phyloP scores from a whole-genome alignment of 805 yeast species.

The Metschnikowia gelsemii region DNA sequence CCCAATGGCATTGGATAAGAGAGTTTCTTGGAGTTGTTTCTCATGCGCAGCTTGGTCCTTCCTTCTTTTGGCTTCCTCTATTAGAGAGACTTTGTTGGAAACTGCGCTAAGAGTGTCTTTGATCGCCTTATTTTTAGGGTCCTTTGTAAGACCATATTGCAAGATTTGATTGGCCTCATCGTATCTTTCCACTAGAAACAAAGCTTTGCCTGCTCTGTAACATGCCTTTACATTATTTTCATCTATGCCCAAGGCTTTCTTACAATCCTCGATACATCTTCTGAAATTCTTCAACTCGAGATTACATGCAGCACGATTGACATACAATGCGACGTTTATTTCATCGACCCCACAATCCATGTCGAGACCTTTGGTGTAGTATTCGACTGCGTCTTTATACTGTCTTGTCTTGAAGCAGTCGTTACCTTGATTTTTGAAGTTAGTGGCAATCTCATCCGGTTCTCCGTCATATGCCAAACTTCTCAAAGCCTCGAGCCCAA shows the following conservation, averaged over 20 bases:
- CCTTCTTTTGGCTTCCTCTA: slow-evolving; percentile 30
- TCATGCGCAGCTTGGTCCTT: slow-evolving; percentile 41
- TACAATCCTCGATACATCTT: slow-evolving; percentile 82
- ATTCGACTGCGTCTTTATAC: slow-evolving; percentile 73
- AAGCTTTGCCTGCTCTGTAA: slow-evolving; percentile 82
- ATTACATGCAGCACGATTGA: slow-evolving; percentile 91
- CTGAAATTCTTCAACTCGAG: slow-evolving; percentile 83
- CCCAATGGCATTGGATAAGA: slow-evolving; percentile 57
- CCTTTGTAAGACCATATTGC: slow-evolving; percentile 63
- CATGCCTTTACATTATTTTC: slow-evolving; percentile 79
- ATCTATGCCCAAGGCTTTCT: slow-evolving; percentile 61
- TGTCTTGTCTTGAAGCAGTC: slow-evolving; percentile 73
- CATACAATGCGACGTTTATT: slow-evolving; percentile 60
- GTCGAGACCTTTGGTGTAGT: slow-evolving; percentile 77
- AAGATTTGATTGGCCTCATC: slow-evolving; percentile 73
- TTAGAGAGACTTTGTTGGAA: slow-evolving; percentile 30
- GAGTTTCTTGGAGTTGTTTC: slow-evolving; percentile 40
- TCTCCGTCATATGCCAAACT: slow-evolving; percentile 95
- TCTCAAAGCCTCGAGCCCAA: slow-evolving; percentile 79
- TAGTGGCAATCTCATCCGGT: slow-evolving; percentile 85
- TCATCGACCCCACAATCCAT: slow-evolving; percentile 57
- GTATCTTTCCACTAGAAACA: slow-evolving; percentile 58
- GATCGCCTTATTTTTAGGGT: slow-evolving; percentile 58
- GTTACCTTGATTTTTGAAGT: slow-evolving; percentile 91
- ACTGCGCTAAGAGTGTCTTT: slow-evolving; percentile 45